Base-by-base conservation (phyloP, 306 rosid species). In the Erythrophleum fordii region DNA sequence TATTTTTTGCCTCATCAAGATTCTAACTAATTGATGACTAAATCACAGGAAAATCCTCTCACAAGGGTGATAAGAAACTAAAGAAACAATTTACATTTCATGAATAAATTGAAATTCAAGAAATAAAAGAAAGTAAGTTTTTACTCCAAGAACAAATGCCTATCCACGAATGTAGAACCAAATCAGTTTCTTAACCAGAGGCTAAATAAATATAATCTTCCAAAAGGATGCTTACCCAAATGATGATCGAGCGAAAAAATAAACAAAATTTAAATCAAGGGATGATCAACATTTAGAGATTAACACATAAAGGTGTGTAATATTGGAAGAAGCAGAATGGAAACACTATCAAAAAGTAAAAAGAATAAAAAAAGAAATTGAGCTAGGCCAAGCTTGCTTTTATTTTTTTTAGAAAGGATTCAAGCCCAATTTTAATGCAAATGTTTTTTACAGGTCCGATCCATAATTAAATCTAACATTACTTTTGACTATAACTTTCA, bases 191-290 rank as follows among this genome's bases (percentile, higher is more conserved):
- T 73, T 44, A 61, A 74, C 17, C 77, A 41, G 46, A 25, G 44
- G 42, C 5, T 74, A 31, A 51, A 46, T 10, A 55, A 61, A 61
- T 10, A 67, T 69, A 28, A 41, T 44, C 45, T 39, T 31, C 16
- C 14, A 22, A 67, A 70, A 64, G 20, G 11, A 77, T 39, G 29
- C 83, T 67, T 77, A 78, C 34, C 34, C 34, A 31, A 4, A 76
- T 83, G 78, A 81, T 44, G 41, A 60, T 53, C 3, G 34, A 46
- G 44, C 42, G 44, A 48, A 65, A 46, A 78, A 65, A n/a, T 68
- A 16, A 53, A 3, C 22, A 60, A 76, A 41, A 67, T 76, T 78
- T n/a, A 70, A 66, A 62, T 80, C 68, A 77, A 28, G 53, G 60
- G 56, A 68, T 74, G 76, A 51, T 72, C 58, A n/a, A 2, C 65